Base-by-base conservation (phyloP, 495 filamentous ascomycete genomes). In the Amorphotheca resinae region DNA sequence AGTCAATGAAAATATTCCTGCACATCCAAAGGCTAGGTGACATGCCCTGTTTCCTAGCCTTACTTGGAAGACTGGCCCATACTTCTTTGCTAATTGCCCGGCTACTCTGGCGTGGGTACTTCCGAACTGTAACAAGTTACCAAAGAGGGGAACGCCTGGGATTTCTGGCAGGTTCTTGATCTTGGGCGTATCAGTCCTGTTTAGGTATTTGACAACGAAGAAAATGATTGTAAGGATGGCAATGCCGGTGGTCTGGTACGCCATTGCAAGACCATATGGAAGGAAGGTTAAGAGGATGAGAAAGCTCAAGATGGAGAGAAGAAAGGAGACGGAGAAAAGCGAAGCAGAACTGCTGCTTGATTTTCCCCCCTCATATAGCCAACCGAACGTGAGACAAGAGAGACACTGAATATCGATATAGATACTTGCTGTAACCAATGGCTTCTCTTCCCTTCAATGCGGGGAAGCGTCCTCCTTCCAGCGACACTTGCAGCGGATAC, bases 11-110 rank as follows among this genome's bases (percentile, higher is more conserved):
- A 2, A 20, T 32, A 18, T 36, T 5, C 38, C 8, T n/a, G 22
- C 16, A 9, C 30, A 35, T 8, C 21, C n/a, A n/a, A n/a, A n/a
- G n/a, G n/a, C n/a, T 8, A 37, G 16, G 15, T 16, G 11, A 52
- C 58, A 18, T 51, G 76, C 75, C 60, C 64, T 72, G 46, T 80
- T 81, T 9, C 77, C 78, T 51, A 81, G 68, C 49, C 75, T 68
- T 22, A 79, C 70, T 53, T 82, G 78, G 56, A 80, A 81, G 5
- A 82, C 77, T 0, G 76, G 74, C 0, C 78, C 77, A 40, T 72
- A 80, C 44, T 73, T 74, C 53, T 75, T 68, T 7, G 69, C 70
- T 67, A 74, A 76, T 52, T 65, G 60, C 0, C 57, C 63, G 1
- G 70, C 64, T 3, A 71, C 66, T 5, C 57, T 68, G 1, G 70